Evolutionary conservation across 768 basidiomycete species (phyloP).

Genomic region (Leccinum incarnatum): DNA sequence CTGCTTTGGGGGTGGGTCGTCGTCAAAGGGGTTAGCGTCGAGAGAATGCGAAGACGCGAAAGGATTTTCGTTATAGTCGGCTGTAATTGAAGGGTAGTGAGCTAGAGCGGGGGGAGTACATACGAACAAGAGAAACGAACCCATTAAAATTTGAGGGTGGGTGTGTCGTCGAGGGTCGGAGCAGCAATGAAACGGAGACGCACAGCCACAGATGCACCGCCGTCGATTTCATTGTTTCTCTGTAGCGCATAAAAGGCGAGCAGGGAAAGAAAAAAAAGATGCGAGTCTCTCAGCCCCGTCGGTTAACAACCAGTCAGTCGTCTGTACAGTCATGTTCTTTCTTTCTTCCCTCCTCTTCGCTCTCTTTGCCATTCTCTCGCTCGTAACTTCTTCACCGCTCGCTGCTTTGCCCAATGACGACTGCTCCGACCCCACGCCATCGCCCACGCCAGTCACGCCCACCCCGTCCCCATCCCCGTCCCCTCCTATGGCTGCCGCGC

Average conservation of each 20-base stretch:
- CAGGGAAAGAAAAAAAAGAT: background rate
- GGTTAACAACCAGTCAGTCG: background rate
- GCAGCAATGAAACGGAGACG: background rate
- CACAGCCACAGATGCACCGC: slow-evolving; percentile 3
- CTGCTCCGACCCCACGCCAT: background rate
- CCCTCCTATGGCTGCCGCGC: background rate
- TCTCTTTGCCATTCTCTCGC: slow-evolving; percentile 61
- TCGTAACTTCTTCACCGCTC: slow-evolving; percentile 39
- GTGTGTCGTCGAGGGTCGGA: background rate
- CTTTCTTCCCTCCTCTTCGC: slow-evolving; percentile 37
- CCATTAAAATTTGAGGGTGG: slow-evolving; percentile 19
- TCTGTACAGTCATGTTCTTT: slow-evolving; percentile 28
- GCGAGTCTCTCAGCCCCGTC: background rate
- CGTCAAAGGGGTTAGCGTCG: slow-evolving; percentile 88
- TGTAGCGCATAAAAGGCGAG: background rate
- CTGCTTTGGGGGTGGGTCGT: slow-evolving; percentile 52
- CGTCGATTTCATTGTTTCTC: background rate
- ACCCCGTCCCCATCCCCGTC: background rate
- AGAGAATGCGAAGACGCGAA: slow-evolving; percentile 84
- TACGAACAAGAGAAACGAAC: slow-evolving; percentile 12
- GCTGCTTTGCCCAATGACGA: too few species aligned
- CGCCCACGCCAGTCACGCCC: background rate
- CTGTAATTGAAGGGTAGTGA: background rate
- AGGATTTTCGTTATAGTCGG: slow-evolving; percentile 60
- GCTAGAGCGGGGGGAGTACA: background rate